A percentile compares a stretch with the other conserved stretches of the same genome.
These are phyloP conservation scores for Cutaneotrichosporon sp. DNA, from an alignment of 1,284 basidiomycete genomes.

Conservation along the genomic window DNA sequence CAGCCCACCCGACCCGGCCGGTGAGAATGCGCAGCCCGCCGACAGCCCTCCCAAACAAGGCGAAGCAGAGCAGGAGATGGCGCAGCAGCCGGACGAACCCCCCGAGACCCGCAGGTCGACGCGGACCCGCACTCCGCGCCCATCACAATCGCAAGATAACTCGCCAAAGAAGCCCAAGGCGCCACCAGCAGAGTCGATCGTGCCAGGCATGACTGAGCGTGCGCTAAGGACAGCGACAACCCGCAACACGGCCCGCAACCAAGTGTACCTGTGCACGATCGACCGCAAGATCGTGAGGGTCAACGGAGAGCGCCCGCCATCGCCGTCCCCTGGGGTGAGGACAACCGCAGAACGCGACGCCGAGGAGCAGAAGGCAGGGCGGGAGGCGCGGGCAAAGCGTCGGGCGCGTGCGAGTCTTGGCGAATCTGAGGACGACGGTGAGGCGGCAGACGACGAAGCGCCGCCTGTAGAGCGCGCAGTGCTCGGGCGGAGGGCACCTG, in stretches of 20 bases:
- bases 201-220: slow-evolving; percentile 43
- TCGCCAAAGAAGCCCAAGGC: slow-evolving; percentile 15
- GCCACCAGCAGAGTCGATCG: slow-evolving; percentile 17
- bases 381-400: slow-evolving; percentile 67
- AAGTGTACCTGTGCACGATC: slow-evolving; percentile 51
- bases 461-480: slow-evolving; percentile 20
- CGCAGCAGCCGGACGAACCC: not conserved
- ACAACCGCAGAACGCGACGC: slow-evolving; percentile 70
- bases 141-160: not conserved
- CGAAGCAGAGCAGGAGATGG: not conserved
- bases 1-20: not conserved
- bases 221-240: slow-evolving; percentile 46
- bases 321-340: slow-evolving; percentile 71
- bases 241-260: slow-evolving; percentile 47
- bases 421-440: slow-evolving; percentile 40
- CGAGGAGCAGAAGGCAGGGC: slow-evolving; percentile 64
- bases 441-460: slow-evolving; percentile 29
- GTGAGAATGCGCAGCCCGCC: not conserved
- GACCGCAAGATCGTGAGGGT: slow-evolving; percentile 62
- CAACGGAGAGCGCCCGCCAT: slow-evolving; percentile 71
- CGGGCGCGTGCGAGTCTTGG: slow-evolving; percentile 60
- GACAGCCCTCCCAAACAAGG: not conserved
- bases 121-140: slow-evolving; percentile 8
- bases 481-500: slow-evolving; percentile 33
- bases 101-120: slow-evolving; percentile 12